Evolutionary conservation across 2,329 filamentous ascomycete genomes (phyloP), one percentile per base, ranked within the genome.

Genomic region (Aureobasidium musti): DNA sequence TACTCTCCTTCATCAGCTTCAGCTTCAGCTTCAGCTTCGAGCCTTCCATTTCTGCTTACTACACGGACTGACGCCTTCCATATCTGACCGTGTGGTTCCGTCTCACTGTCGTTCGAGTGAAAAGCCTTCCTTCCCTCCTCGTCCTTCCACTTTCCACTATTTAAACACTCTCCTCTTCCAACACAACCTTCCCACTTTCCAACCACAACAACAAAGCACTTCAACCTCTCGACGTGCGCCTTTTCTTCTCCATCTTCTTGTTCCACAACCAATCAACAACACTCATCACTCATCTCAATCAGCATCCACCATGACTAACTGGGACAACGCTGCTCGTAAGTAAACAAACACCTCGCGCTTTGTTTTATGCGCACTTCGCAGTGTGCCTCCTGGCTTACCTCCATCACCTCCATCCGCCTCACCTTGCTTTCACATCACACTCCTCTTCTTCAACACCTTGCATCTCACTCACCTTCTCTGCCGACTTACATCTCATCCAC

Each of bases 241-340:
- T 11, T 56, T 35, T 28, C 35, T 41, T 19, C 8, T n/a, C 8
- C n/a, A 14, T 17, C 21, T 1, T 33, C 23, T 28, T 21, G n/a
- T n/a, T n/a, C n/a, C n/a, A n/a, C n/a, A n/a, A n/a, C 21, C 19
- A 21, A 4, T 33, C 10, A 41, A 14, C 43, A 26, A 63, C 33
- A 33, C 33, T 26, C 53, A 33, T n/a, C 26, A 60, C 17, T 3
- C 56, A 39, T 26, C 21, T 56, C 26, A n/a, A 19, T 23, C 10
- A 14, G 21, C 11, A 26, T 4, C 10, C 54, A 57, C 30, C n/a
- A 63, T 63, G 59, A 14, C 59, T 52, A 28, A 47, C 2, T 63
- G 59, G 59, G 45, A 63, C 21, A 49, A n/a, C 17, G 11, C 59
- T 14, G 14, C 43, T 39, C 6, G 59, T 63, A 45, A 63, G 59